Conservation (phyloP, 495 filamentous ascomycete genomes). For the Rostrohypoxylon terebratum region DNA sequence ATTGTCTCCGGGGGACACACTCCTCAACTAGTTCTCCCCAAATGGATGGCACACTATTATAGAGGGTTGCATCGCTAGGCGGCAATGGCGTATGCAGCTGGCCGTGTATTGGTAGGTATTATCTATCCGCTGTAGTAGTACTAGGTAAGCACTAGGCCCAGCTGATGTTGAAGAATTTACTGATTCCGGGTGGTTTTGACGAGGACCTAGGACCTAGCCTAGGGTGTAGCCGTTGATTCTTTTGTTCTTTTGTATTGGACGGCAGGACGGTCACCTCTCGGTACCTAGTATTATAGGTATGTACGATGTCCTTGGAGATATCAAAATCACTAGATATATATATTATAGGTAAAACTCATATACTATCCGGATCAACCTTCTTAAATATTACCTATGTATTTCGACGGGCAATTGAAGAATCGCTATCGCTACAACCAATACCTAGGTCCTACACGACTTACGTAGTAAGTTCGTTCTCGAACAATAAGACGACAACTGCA, state of each 20-base stretch:
- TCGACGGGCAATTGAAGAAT: too few species aligned
- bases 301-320: background rate
- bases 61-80: constrained; percentile 44
- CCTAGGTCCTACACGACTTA: too few species aligned
- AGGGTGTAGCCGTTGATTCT: background rate
- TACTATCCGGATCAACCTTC: too few species aligned
- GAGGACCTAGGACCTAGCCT: background rate
- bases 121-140: constrained; percentile 19
- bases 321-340: background rate
- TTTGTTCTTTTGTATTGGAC: too few species aligned
- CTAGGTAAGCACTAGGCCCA: constrained; percentile 42
- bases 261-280: background rate
- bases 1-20: constrained; percentile 22
- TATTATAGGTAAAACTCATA: too few species aligned
- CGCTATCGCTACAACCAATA: background rate
- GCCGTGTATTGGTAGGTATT: constrained; percentile 19
- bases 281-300: background rate
- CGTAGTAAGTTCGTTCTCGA: background rate
- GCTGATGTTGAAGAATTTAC: constrained; percentile 31
- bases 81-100: constrained; percentile 38
- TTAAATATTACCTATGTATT: too few species aligned
- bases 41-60: constrained; percentile 23
- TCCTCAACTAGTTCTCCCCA: constrained; percentile 26
- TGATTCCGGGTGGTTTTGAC: background rate
- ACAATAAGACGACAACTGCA: background rate